Conservation (phyloP, 345 rosid genomes). For the Abelmoschus esculentus region DNA sequence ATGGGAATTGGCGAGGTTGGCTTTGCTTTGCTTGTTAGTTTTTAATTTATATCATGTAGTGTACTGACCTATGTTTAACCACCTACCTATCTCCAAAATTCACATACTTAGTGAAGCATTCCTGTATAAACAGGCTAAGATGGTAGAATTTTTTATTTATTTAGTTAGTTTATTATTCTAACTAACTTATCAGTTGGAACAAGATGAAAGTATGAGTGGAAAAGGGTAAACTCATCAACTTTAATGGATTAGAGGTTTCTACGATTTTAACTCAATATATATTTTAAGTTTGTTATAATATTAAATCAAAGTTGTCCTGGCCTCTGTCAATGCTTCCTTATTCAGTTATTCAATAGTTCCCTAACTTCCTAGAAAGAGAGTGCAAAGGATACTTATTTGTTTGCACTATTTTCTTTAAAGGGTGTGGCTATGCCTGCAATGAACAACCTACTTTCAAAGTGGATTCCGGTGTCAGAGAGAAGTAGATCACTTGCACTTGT, state of each 20-base stretch:
- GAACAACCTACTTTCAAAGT: constrained; percentile 93
- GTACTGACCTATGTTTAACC: background rate
- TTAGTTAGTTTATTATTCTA: background rate
- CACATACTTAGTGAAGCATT: background rate
- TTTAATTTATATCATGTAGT: background rate
- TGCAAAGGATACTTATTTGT: constrained; percentile 12
- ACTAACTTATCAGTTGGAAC: background rate
- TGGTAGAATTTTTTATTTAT: background rate
- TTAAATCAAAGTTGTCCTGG: too few species aligned
- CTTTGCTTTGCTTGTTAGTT: constrained; percentile 5
- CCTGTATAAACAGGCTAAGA: background rate
- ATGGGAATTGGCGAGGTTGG: constrained; percentile 98
- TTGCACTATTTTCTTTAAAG: constrained; percentile 36
- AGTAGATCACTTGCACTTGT: constrained; percentile 94
- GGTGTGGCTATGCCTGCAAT: constrained; percentile 99
- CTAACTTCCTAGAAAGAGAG: background rate
- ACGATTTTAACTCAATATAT: background rate
- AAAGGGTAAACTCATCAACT: background rate
- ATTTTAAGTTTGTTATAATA: too few species aligned
- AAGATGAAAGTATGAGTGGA: background rate
- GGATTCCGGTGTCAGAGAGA: constrained; percentile 99
- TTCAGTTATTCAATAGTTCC: background rate
- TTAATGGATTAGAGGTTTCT: background rate
- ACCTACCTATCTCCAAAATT: background rate
- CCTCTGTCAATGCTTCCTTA: background rate